Evolutionary conservation across 495 filamentous ascomycete genomes (phyloP).

Genomic region (Aspergillus nidulans): DNA sequence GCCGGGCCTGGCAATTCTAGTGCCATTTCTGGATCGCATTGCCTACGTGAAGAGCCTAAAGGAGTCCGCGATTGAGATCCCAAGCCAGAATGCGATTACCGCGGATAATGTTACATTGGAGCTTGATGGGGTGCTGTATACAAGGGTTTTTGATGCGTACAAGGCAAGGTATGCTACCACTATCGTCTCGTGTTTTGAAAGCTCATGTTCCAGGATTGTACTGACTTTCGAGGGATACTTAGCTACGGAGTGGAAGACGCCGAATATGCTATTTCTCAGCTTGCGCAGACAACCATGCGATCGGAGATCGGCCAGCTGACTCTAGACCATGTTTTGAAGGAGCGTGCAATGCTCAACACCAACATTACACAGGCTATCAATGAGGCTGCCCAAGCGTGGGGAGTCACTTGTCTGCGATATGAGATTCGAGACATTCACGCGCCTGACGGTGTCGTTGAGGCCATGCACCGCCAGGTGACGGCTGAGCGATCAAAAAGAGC

Average conservation of each 20-base stretch:
- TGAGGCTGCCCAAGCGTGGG: constrained; percentile 94
- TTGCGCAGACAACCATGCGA: constrained; percentile 98
- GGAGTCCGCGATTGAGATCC: constrained; percentile 93
- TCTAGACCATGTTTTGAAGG: constrained; percentile 95
- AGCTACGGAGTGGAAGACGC: constrained; percentile 98
- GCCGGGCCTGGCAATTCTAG: constrained; percentile 82
- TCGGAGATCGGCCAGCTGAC: constrained; percentile 95
- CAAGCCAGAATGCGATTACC: constrained; percentile 92
- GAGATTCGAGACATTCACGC: constrained; percentile 98
- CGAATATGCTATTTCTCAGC: constrained; percentile 96
- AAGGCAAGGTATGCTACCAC: constrained; percentile 69
- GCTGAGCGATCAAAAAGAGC: constrained; percentile 95
- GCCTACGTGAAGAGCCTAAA: constrained; percentile 97
- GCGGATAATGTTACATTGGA: constrained; percentile 97
- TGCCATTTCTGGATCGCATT: constrained; percentile 91
- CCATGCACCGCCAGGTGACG: constrained; percentile 97
- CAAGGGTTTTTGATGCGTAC: constrained; percentile 92
- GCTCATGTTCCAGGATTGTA: neutral
- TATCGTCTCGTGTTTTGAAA: neutral
- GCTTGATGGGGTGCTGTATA: constrained; percentile 92
- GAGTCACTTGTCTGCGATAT: constrained; percentile 91
- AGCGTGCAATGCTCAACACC: constrained; percentile 88
- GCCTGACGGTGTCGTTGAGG: constrained; percentile 83
- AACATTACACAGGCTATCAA: constrained; percentile 99
- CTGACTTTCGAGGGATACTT: constrained; percentile 11